Evolutionary conservation across 306 rosid species (phyloP).

Genomic region (Medicago arabica): DNA sequence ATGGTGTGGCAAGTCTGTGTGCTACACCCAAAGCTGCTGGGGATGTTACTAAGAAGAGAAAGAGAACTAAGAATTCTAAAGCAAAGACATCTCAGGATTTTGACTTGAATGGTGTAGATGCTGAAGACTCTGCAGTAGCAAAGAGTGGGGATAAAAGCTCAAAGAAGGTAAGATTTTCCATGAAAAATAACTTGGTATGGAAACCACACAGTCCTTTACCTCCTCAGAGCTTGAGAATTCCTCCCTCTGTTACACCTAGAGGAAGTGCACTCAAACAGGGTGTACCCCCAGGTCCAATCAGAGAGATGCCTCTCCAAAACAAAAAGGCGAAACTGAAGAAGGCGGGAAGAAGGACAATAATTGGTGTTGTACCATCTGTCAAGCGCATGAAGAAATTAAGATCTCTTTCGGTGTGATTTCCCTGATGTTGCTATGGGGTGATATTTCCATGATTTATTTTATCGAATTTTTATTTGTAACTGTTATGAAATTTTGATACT

Average conservation of each 20-base stretch:
- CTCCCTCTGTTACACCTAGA: conserved; percentile 93
- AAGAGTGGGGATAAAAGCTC: conserved; percentile 75
- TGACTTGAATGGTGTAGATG: conserved; percentile 48
- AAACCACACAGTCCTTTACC: conserved; percentile 93
- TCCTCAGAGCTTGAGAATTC: conserved; percentile 85
- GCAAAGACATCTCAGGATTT: conserved; percentile 46
- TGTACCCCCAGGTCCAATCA: conserved; percentile 88
- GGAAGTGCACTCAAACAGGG: conserved; percentile 99
- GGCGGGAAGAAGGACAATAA: conserved; percentile 61
- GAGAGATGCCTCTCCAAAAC: conserved; percentile 64
- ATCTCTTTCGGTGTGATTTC: conserved; percentile 49
- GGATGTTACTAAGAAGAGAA: conserved; percentile 76
- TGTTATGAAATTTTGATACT: conserved; percentile 39
- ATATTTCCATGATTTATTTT: conserved; percentile 41
- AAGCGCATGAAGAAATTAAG: conserved; percentile 78
- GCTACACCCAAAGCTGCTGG: conserved; percentile 44
- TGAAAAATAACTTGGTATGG: conserved; percentile 95
- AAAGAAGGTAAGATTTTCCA: conserved; percentile 88
- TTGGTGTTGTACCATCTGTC: conserved; percentile 55
- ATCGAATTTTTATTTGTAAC: conserved; percentile 29
- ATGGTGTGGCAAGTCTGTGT: conserved; percentile 52
- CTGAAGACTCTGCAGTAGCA: conserved; percentile 46
- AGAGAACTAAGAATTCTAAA: conserved; percentile 68
- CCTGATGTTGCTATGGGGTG: conserved; percentile 34
- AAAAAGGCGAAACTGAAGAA: conserved; percentile 71